A percentile compares a stretch with the other conserved stretches of the same genome.
Conservation (phyloP, 495 filamentous ascomycete species). For the Endocarpon pusillum region DNA sequence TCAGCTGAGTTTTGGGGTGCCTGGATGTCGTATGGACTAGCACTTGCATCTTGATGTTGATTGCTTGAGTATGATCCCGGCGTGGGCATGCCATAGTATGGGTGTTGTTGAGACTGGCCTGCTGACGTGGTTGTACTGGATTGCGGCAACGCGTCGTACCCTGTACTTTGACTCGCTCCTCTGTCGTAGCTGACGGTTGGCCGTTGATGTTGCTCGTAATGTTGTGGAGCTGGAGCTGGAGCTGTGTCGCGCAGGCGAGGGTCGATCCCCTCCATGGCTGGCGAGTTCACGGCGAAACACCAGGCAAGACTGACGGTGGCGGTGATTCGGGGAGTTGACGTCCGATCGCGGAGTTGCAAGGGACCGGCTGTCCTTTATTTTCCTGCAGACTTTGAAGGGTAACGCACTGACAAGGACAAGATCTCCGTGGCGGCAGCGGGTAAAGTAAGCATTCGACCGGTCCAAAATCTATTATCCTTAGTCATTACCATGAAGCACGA, state of each 20-base stretch:
- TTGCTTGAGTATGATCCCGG: background rate
- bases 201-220: background rate
- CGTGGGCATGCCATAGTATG: background rate
- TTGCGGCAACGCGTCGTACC: background rate
- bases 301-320: too few relatives aligned
- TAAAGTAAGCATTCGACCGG: too few relatives aligned
- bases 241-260: background rate
- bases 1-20: conserved; percentile 17
- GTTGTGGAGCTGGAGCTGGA: background rate
- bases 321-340: too few relatives aligned
- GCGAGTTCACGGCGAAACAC: too few relatives aligned
- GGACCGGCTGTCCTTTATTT: too few relatives aligned
- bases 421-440: too few relatives aligned
- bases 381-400: too few relatives aligned
- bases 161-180: background rate
- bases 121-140: background rate
- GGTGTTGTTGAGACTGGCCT: background rate
- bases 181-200: background rate
- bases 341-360: too few relatives aligned
- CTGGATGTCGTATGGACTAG: background rate
- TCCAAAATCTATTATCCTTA: too few relatives aligned
- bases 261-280: conserved; percentile 1
- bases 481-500: too few relatives aligned
- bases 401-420: too few relatives aligned
- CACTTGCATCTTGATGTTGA: background rate